Percentiles rank a stretch among this genome's conserved stretches.
Conservation (phyloP, 306 rosid genomes). For the Quercus suber region DNA sequence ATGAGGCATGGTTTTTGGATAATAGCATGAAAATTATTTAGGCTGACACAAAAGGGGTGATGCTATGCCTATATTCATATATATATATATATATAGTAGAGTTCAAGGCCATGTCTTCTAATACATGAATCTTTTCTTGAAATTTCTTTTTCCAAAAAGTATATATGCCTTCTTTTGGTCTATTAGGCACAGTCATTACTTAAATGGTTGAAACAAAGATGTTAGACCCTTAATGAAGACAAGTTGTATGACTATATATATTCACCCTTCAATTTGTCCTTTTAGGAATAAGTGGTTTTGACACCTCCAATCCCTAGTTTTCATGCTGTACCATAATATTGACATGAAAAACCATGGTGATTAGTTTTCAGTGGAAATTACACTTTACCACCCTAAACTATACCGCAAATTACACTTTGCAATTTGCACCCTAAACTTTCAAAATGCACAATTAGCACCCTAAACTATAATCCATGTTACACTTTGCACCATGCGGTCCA, state of each 20-base stretch:
- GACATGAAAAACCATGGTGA: background rate
- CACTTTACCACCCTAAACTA: too few relatives aligned
- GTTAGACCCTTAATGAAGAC: background rate
- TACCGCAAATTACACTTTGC: too few relatives aligned
- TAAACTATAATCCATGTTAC: too few relatives aligned
- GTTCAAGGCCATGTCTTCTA: background rate
- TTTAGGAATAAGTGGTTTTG: background rate
- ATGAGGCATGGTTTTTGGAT: background rate
- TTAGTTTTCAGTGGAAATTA: background rate
- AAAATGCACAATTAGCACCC: too few relatives aligned
- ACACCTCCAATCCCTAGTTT: background rate
- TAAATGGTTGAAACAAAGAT: background rate
- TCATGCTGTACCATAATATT: background rate
- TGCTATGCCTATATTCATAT: too few relatives aligned
- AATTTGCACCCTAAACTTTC: too few relatives aligned
- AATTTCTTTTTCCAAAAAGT: background rate
- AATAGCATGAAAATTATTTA: too few relatives aligned
- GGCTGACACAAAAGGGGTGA: too few relatives aligned
- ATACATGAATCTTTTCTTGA: background rate
- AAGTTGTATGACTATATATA: background rate
- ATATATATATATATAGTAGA: too few relatives aligned
- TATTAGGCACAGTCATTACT: background rate
- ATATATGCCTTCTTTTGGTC: background rate
- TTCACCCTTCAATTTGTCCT: background rate
- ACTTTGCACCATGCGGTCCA: too few relatives aligned